These are phyloP conservation scores for Beauveria sp. DNA, from an alignment of 2,329 filamentous ascomycete genomes.

Conservation along the genomic window DNA sequence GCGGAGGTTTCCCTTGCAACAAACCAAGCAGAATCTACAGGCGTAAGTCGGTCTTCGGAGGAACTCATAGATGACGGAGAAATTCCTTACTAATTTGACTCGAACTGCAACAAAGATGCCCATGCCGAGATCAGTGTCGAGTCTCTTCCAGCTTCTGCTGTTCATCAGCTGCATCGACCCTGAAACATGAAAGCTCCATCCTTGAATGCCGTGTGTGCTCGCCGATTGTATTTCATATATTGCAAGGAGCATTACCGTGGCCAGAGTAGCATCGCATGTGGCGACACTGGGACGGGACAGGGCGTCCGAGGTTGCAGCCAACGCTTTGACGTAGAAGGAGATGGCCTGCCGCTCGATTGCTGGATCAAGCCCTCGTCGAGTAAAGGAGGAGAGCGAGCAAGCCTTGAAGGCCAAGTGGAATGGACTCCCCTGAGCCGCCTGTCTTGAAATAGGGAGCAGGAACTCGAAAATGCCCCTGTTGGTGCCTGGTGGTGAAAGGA, in stretches of 20 bases:
- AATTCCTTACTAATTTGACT: neutral
- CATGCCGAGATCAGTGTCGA: conserved; percentile 1
- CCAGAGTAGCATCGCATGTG: neutral
- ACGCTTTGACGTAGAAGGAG: neutral
- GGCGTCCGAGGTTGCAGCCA: neutral
- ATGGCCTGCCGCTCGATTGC: neutral
- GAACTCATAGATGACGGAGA: neutral
- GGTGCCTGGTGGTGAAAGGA: neutral
- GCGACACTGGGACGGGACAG: conserved; percentile 2
- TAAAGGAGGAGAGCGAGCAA: neutral
- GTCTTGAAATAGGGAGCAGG: neutral
- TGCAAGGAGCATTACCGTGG: neutral
- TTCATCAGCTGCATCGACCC: conserved; percentile 6
- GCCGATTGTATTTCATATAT: neutral
- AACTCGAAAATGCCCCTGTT: neutral
- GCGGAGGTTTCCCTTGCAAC: neutral
- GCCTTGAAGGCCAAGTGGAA: conserved; percentile 3
- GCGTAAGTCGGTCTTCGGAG: neutral
- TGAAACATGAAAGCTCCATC: neutral
- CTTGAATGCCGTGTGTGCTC: neutral
- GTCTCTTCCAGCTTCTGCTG: conserved; percentile 5
- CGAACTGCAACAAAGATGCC: neutral
- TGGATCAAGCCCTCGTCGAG: neutral
- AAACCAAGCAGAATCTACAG: neutral
- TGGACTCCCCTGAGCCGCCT: neutral